Percentiles rank a stretch among this genome's conserved stretches.
phyloP scores from a whole-genome alignment of 2,329 filamentous ascomycete species.

The Fusarium heterosporum region DNA sequence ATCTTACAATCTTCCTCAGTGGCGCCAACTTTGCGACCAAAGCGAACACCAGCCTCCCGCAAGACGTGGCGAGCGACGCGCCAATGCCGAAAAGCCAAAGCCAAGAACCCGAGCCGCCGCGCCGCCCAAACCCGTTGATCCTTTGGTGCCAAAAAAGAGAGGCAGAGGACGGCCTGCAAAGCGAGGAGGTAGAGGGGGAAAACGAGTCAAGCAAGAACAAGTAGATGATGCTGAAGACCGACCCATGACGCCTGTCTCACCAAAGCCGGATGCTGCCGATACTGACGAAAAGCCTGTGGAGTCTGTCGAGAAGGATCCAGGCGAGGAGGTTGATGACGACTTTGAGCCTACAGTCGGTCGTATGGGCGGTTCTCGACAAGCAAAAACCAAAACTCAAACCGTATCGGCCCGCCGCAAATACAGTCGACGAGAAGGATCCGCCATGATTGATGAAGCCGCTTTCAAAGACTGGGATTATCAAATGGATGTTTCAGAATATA shows the following conservation, averaged over 20 bases:
- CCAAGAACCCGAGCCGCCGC: constrained; percentile 54
- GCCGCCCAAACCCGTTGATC: constrained; percentile 48
- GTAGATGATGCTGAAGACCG: constrained; percentile 61
- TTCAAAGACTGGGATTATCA: constrained; percentile 93
- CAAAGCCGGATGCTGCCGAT: constrained; percentile 55
- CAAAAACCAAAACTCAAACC: constrained; percentile 75
- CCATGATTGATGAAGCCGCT: constrained; percentile 86
- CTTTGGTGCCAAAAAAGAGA: constrained; percentile 54
- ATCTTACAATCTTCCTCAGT: constrained; percentile 96
- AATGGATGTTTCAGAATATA: constrained; percentile 89
- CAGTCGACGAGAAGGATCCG: constrained; percentile 80
- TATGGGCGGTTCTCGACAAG: constrained; percentile 62
- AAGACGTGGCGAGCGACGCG: constrained; percentile 82
- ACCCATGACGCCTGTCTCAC: constrained; percentile 70
- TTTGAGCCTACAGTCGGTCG: constrained; percentile 53
- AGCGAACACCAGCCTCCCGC: constrained; percentile 96
- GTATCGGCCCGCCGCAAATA: constrained; percentile 89
- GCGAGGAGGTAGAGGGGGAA: constrained; percentile 51
- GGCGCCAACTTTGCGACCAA: constrained; percentile 92
- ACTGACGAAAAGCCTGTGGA: constrained; percentile 53
- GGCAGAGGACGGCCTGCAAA: constrained; percentile 56
- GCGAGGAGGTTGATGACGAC: constrained; percentile 60
- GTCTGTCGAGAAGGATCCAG: constrained; percentile 64
- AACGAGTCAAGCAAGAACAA: constrained; percentile 53
- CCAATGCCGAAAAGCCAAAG: constrained; percentile 67